These are phyloP conservation scores for Physaria fendleri DNA, from an alignment of 345 rosid species.

Conservation along the genomic window DNA sequence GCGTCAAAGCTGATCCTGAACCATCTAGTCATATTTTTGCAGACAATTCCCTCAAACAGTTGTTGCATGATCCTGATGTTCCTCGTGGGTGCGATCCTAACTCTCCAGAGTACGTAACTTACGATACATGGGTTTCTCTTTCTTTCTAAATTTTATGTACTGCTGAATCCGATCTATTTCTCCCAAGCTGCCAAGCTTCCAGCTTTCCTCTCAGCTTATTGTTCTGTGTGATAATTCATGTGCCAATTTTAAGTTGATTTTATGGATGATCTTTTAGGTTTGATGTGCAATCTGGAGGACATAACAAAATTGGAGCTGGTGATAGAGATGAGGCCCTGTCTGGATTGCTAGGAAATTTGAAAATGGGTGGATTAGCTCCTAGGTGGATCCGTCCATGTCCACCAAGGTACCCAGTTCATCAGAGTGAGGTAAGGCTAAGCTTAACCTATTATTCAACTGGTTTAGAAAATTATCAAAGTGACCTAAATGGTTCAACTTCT, in stretches of 20 bases:
- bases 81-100: constrained; percentile 64
- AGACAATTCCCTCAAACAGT: constrained; percentile 44
- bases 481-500: constrained; percentile 10
- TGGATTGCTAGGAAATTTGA: constrained; percentile 46
- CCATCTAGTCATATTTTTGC: constrained; percentile 37
- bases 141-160: constrained; percentile 6
- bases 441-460: neutral
- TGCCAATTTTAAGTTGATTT: constrained; percentile 19
- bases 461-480: constrained; percentile 1
- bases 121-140: neutral
- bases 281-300: constrained; percentile 68
- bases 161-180: constrained; percentile 1
- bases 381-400: constrained; percentile 82
- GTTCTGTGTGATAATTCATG: neutral
- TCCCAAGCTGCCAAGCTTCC: constrained; percentile 4
- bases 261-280: constrained; percentile 45
- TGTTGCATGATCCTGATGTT: constrained; percentile 77
- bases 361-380: constrained; percentile 55
- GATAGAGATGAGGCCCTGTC: constrained; percentile 64
- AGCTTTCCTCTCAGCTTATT: neutral
- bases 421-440: constrained; percentile 58
- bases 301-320: constrained; percentile 77
- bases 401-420: constrained; percentile 70
- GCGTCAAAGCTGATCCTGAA: constrained; percentile 42
- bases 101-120: constrained; percentile 65